Conservation (phyloP, 306 rosid genomes). For the Ochetophila trinervis region DNA sequence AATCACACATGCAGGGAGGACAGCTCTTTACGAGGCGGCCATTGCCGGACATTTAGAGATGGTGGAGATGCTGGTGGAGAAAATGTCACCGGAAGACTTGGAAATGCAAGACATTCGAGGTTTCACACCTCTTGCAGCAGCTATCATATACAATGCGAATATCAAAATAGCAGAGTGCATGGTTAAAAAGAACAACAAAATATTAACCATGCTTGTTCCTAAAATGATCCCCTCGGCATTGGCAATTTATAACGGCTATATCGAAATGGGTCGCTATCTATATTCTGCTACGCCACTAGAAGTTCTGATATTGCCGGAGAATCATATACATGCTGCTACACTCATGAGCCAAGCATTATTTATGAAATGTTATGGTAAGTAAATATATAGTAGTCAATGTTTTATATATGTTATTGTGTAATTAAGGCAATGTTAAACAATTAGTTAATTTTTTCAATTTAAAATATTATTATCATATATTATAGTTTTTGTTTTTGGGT, state of each 20-base stretch:
- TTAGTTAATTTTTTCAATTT: too few relatives aligned
- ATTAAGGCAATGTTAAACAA: too few relatives aligned
- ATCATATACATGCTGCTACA: background rate
- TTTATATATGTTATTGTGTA: too few relatives aligned
- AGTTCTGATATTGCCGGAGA: background rate
- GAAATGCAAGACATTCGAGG: background rate
- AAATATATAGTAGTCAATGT: too few relatives aligned
- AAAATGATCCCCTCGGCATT: background rate
- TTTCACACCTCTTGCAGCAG: background rate
- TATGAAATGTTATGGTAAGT: background rate
- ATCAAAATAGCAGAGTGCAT: background rate
- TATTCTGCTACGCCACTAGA: background rate
- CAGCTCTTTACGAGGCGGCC: background rate
- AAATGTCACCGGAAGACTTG: background rate
- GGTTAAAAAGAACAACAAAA: background rate
- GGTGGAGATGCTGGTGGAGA: background rate
- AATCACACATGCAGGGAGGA: background rate
- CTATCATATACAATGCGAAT: background rate
- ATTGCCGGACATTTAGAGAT: background rate
- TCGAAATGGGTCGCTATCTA: slow-evolving; percentile 13
- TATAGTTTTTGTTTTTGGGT: background rate
- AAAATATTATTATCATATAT: too few relatives aligned
- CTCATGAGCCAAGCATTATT: background rate
- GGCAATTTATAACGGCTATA: background rate
- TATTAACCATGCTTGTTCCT: background rate